Evolutionary conservation across 2,329 filamentous ascomycete species (phyloP).

Genomic region (Fusarium globosum): DNA sequence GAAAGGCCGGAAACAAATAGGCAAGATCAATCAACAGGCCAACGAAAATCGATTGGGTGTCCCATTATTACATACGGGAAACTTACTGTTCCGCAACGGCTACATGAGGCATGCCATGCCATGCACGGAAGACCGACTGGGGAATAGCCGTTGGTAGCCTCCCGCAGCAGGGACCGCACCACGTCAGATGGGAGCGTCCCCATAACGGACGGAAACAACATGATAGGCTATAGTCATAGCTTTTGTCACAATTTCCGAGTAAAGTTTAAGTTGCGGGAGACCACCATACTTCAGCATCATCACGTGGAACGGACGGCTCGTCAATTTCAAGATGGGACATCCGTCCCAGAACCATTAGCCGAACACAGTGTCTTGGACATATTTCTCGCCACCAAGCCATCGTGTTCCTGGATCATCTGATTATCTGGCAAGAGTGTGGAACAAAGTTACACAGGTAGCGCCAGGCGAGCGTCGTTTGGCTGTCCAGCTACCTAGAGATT

Average conservation of each 20-base stretch:
- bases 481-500: slow-evolving; percentile 14
- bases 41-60: not conserved
- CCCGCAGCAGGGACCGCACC: slow-evolving; percentile 1
- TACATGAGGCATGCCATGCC: slow-evolving; percentile 7
- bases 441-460: slow-evolving; percentile 29
- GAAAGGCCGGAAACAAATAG: not conserved
- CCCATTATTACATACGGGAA: slow-evolving; percentile 10
- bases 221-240: not conserved
- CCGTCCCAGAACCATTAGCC: slow-evolving; percentile 12
- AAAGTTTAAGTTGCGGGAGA: slow-evolving; percentile 12
- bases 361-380: slow-evolving; percentile 20
- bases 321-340: slow-evolving; percentile 1
- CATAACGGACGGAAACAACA: not conserved
- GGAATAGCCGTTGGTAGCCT: slow-evolving; percentile 17
- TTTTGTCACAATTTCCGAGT: not conserved
- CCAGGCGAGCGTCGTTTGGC: slow-evolving; percentile 25
- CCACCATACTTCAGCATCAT: not conserved
- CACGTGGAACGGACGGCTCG: slow-evolving; percentile 13
- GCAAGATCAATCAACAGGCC: not conserved
- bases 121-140: slow-evolving; percentile 11
- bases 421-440: slow-evolving; percentile 30
- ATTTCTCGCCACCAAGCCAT: not conserved
- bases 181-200: not conserved
- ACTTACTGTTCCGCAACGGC: slow-evolving; percentile 1
- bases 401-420: slow-evolving; percentile 4